Evolutionary conservation across 2,329 filamentous ascomycete species (phyloP).

Genomic region (Alternaria arborescens): DNA sequence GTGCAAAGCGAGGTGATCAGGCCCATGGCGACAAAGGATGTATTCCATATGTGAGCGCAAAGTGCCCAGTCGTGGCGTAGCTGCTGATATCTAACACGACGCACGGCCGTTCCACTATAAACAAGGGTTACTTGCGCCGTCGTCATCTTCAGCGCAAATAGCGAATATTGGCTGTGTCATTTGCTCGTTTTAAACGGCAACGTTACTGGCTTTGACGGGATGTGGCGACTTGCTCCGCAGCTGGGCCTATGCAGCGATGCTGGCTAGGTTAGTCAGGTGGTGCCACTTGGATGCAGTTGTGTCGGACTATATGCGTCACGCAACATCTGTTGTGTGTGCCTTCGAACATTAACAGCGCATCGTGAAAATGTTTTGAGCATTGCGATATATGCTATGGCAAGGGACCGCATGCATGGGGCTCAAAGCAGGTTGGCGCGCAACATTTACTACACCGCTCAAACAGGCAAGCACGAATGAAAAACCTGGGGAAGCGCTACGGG

Average conservation of each 20-base stretch:
- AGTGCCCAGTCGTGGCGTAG: conserved; percentile 18
- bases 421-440: conserved; percentile 29
- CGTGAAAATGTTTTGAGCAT: conserved; percentile 8
- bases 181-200: conserved; percentile 23
- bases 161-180: conserved; percentile 41
- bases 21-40: conserved; percentile 5
- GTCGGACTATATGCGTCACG: conserved; percentile 20
- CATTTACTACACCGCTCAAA: conserved; percentile 34
- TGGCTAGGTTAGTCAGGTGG: conserved; percentile 28
- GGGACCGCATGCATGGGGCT: conserved; percentile 30
- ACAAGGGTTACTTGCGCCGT: conserved; percentile 35
- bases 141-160: conserved; percentile 40
- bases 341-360: conserved; percentile 6
- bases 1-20: conserved; percentile 8
- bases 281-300: conserved; percentile 9
- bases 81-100: conserved; percentile 16
- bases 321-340: conserved; percentile 17
- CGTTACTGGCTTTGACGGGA: conserved; percentile 20
- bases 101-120: conserved; percentile 30
- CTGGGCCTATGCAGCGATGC: conserved; percentile 16
- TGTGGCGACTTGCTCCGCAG: conserved; percentile 34
- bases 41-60: conserved; percentile 3
- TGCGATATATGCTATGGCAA: conserved; percentile 25
- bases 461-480: conserved; percentile 27
- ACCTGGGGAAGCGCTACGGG: conserved; percentile 30